Base-by-base conservation (phyloP, 306 rosid genomes). In the Quercus variabilis region DNA sequence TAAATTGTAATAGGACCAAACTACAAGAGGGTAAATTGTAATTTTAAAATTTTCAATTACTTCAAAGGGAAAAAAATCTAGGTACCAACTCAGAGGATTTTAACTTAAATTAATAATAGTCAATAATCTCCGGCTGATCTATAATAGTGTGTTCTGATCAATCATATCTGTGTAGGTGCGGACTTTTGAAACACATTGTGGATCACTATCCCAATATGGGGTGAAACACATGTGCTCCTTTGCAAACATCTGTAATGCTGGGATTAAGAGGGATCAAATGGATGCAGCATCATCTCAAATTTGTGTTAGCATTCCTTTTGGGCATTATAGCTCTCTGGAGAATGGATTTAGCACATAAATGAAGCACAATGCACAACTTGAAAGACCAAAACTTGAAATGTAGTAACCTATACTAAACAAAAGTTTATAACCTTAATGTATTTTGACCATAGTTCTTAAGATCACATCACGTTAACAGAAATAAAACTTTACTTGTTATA, bases 201-300 rank as follows among this genome's bases (percentile, higher is more conserved):
- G 98, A 87, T 88, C 97, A 17, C 81, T 96, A 38, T 96, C 99
- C 60, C 97, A 96, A 56, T 96, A 96, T 59, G 99, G 99, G 62
- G 93, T 96, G 98, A 96, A 96, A 69, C 96, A 93, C 76, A 93
- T 93, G 99, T 81, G 98, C 56, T 90, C 99, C 71, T 86, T 96
- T 26, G 98, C 96, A 31, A 96, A 93, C 90, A 78, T 96, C 76
- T 93, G 99, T 91, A 96, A 96, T 26, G 93, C 91, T 12, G 91
- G 97, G 81, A 85, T 89, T 52, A 55, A 55, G 69, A 83, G 79
- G 52, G 88, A 88, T 78, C 90, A 89, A 88, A 90, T 96, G 98
- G 87, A 81, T 2, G 94, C 86, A 85, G 94, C 92, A 41, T 86
- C 99, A 0, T 87, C 97, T 12, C 98, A 96, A 87, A 94, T 97